Evolutionary conservation across 2,329 filamentous ascomycete genomes (phyloP).

Genomic region (Aspergillus amoenus): DNA sequence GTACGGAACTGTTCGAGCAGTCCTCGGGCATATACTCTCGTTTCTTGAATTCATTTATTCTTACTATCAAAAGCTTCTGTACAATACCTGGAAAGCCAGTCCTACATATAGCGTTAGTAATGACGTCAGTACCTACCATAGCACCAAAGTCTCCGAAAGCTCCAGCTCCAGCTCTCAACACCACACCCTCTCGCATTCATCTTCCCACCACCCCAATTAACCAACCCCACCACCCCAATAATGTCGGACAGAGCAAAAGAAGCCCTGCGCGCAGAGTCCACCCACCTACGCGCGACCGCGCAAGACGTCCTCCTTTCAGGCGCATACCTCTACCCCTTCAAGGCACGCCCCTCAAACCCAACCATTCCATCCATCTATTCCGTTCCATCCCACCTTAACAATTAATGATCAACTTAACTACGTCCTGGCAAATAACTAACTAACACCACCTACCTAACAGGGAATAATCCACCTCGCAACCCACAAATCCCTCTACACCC

Average conservation of each 20-base stretch:
- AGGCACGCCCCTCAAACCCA: slow-evolving; percentile 40
- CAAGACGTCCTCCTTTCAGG: slow-evolving; percentile 70
- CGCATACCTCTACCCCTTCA: slow-evolving; percentile 84
- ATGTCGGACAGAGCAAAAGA: slow-evolving; percentile 56
- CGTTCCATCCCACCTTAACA: neutral
- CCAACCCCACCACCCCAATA: neutral
- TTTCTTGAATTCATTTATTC: slow-evolving; percentile 2
- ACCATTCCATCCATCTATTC: neutral
- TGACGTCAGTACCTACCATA: neutral
- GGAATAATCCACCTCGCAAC: slow-evolving; percentile 61
- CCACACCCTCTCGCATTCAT: neutral
- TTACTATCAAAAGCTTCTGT: neutral
- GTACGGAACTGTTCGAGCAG: neutral
- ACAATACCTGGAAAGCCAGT: neutral
- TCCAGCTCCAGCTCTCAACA: neutral
- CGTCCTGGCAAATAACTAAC: neutral
- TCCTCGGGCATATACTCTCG: neutral
- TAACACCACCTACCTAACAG: slow-evolving; percentile 32
- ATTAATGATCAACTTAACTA: neutral
- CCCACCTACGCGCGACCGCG: slow-evolving; percentile 63
- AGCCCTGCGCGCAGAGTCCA: slow-evolving; percentile 67
- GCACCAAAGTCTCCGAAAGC: neutral
- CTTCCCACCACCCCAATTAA: neutral
- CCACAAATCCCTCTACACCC: slow-evolving; percentile 60
- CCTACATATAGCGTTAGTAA: neutral